Evolutionary conservation across 805 yeast species (phyloP).

Genomic region (Dipodascus geniculatus): DNA sequence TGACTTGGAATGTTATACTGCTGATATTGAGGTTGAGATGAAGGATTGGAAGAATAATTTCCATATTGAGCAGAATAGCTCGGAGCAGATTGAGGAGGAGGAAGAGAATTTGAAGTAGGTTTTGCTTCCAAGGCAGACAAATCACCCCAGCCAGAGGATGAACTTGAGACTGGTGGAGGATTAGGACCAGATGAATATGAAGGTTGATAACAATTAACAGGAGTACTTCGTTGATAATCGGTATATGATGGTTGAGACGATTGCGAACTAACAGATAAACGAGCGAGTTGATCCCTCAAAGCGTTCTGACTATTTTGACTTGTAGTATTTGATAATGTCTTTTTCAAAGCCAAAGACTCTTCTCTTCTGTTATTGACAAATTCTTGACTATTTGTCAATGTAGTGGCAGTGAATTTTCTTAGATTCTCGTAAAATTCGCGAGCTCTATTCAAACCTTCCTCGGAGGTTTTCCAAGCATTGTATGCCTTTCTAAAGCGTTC

Average conservation of each 20-base stretch:
- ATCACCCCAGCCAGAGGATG: constrained; percentile 2
- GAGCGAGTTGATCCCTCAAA: constrained; percentile 10
- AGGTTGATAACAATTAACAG: not conserved
- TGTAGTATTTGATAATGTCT: not conserved
- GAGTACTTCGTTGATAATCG: constrained; percentile 11
- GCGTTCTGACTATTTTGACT: constrained; percentile 6
- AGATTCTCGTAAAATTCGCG: constrained; percentile 48
- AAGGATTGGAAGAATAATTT: constrained; percentile 3
- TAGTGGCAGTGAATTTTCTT: constrained; percentile 5
- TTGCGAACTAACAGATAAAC: constrained; percentile 3
- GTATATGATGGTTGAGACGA: constrained; percentile 1
- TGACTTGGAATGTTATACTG: constrained; percentile 4
- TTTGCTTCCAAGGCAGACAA: not conserved
- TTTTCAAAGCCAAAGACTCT: constrained; percentile 8
- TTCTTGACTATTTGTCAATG: constrained; percentile 12
- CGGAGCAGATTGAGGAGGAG: constrained; percentile 18
- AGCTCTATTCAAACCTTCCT: constrained; percentile 51
- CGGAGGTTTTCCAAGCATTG: constrained; percentile 45
- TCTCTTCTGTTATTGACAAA: constrained; percentile 13
- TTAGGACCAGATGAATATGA: constrained; percentile 4
- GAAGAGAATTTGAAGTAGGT: constrained; percentile 2
- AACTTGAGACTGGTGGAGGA: constrained; percentile 1
- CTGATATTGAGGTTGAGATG: constrained; percentile 7
- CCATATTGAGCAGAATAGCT: constrained; percentile 5
- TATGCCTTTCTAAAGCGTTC: constrained; percentile 38